Evolutionary conservation across 2,329 filamentous ascomycete genomes (phyloP), one percentile per base, ranked within the genome.

Genomic region (Parascedosporium putredinis): DNA sequence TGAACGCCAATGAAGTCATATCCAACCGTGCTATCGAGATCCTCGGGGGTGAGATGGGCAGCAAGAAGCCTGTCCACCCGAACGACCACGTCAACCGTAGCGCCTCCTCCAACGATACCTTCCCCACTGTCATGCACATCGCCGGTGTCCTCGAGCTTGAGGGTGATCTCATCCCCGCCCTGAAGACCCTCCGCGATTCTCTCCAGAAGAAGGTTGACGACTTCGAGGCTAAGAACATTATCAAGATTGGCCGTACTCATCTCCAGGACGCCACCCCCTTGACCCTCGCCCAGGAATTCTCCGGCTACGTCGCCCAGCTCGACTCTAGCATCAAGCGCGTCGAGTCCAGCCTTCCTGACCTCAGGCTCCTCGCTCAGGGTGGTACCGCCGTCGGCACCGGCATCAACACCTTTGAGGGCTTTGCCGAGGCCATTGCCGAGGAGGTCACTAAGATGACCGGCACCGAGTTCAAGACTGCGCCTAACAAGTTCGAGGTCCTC

Each of bases 71-170:
- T 24, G 93, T 98, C 56, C 93, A 98, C 74, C 93, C 93, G 62
- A 98, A 97, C 72, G 93, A 98, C 75, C 93, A 98, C 69, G 93
- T 98, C 70, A 98, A 98, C 81, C 95, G 95, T 82, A 94, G 87
- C 57, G 93, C 93, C 59, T 96, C 89, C 46, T 97, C 93, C 62
- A 98, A 98, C 75, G 93, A 98, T 67, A 96, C 91, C 59, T 98
- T 98, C 81, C 93, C 93, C 38, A 97, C 93, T 57, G 93, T 96
- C 66, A 98, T 98, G 93, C 93, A 97, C 77, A 96, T 98, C 65
- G 91, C 93, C 53, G 91, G 91, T 55, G 90, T 97, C 45, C 79
- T 97, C 53, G 93, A 97, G 69, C 78, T 96, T 53, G 89, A 96
- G 72, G 78, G 84, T 63, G 79, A 84, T 59, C 83, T 98, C 43